These are phyloP conservation scores for Saprolegnia parasitica DNA, from an alignment of 352 stramenopile species.

Conservation along the genomic window DNA sequence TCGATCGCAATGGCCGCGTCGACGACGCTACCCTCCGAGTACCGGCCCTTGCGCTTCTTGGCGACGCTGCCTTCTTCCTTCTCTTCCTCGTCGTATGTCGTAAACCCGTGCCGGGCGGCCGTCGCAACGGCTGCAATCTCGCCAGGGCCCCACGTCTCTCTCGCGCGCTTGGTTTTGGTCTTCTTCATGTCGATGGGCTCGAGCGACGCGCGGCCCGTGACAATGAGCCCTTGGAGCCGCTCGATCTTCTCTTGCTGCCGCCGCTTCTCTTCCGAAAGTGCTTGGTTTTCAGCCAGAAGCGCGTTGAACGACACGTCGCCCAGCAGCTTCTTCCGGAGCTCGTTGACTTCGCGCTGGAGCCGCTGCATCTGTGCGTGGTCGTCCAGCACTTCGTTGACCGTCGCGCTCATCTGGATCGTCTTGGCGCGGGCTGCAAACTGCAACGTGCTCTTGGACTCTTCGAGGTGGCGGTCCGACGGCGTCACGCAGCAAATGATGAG, in stretches of 20 bases:
- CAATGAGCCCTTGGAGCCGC: constrained; percentile 53
- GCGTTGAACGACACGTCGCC: constrained; percentile 42
- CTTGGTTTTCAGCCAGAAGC: constrained; percentile 69
- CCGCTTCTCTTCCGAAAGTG: constrained; percentile 49
- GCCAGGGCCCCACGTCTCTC: constrained; percentile 70
- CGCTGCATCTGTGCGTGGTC: constrained; percentile 71
- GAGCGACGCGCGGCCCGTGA: constrained; percentile 44
- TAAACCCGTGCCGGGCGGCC: constrained; percentile 5
- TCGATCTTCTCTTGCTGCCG: constrained; percentile 56
- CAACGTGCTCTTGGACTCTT: constrained; percentile 89
- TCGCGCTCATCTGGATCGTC: constrained; percentile 93
- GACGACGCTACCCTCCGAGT: not conserved
- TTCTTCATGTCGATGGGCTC: constrained; percentile 31
- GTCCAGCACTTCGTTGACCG: constrained; percentile 88
- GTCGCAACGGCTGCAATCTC: constrained; percentile 40
- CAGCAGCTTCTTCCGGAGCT: constrained; percentile 62
- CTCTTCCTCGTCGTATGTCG: too few species aligned
- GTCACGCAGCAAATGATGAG: constrained; percentile 66
- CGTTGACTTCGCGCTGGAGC: constrained; percentile 64
- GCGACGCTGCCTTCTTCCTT: not conserved
- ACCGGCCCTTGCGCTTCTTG: constrained; percentile 9
- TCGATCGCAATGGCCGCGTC: too few species aligned
- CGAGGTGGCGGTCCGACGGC: constrained; percentile 95
- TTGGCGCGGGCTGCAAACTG: constrained; percentile 90
- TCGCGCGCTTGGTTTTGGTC: constrained; percentile 39